These are phyloP conservation scores for Discostella stelligeroides DNA, from an alignment of 108 stramenopile species.

Conservation along the genomic window DNA sequence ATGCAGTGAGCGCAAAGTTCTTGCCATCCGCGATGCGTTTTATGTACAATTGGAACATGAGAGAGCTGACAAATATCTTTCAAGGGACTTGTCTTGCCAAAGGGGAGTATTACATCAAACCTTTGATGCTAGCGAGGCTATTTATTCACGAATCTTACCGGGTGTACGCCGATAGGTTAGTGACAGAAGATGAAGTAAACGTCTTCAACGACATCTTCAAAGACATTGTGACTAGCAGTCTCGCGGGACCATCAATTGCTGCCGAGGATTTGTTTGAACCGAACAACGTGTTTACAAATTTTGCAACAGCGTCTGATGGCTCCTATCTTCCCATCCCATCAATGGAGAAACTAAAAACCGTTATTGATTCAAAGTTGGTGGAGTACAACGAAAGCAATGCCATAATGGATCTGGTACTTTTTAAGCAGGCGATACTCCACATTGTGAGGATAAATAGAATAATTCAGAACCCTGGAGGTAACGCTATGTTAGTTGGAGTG, in stretches of 20 bases:
- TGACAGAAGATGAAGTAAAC: conserved; percentile 66
- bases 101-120: conserved; percentile 63
- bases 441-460: conserved; percentile 85
- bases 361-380: conserved; percentile 68
- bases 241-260: conserved; percentile 24
- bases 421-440: conserved; percentile 88
- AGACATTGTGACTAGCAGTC: conserved; percentile 51
- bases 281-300: conserved; percentile 79
- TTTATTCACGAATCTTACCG: conserved; percentile 87
- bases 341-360: conserved; percentile 55
- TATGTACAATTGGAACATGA: conserved; percentile 95
- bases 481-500: conserved; percentile 91
- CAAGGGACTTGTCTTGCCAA: conserved; percentile 77
- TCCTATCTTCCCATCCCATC: conserved; percentile 65
- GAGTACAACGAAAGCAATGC: conserved; percentile 90
- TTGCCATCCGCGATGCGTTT: conserved; percentile 86
- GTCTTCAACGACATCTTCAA: conserved; percentile 51
- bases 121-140: conserved; percentile 57
- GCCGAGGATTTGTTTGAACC: conserved; percentile 34
- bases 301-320: conserved; percentile 57
- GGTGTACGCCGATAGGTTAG: conserved; percentile 81
- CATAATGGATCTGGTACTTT: conserved; percentile 92
- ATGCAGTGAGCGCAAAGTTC: conserved; percentile 75
- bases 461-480: conserved; percentile 84
- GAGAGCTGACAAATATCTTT: conserved; percentile 88